These are phyloP conservation scores for Magnusiomyces suaveolens DNA, from an alignment of 1,139 yeast genomes.

Conservation along the genomic window DNA sequence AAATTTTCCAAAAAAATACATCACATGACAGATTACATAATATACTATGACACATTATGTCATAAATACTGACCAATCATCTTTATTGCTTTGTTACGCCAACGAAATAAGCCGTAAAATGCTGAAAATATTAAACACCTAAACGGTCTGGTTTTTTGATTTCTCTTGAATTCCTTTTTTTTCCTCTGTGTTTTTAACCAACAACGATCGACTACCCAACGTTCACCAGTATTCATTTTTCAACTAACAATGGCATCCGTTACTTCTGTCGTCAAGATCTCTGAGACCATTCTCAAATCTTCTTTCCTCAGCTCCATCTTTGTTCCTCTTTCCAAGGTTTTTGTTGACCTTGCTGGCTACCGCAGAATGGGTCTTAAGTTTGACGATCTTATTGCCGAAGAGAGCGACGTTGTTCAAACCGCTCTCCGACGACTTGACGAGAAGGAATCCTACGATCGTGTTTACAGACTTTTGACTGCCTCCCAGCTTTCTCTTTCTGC, in stretches of 20 bases:
- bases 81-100: not conserved
- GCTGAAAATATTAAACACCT: not conserved
- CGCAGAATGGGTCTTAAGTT: conserved; percentile 76
- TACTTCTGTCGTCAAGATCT: conserved; percentile 72
- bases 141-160: too few relatives aligned
- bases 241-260: conserved; percentile 49
- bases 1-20: too few relatives aligned
- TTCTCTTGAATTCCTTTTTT: too few relatives aligned
- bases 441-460: conserved; percentile 78
- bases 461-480: conserved; percentile 84
- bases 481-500: conserved; percentile 80
- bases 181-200: too few relatives aligned
- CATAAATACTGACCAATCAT: not conserved
- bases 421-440: conserved; percentile 84
- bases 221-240: not conserved
- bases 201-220: too few relatives aligned
- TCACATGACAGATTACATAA: not conserved
- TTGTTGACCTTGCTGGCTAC: conserved; percentile 73
- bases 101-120: not conserved
- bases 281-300: conserved; percentile 71
- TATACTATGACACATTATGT: not conserved
- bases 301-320: conserved; percentile 68
- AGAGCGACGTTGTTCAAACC: conserved; percentile 74
- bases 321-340: conserved; percentile 70
- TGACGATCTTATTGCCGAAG: conserved; percentile 83